phyloP scores from a whole-genome alignment of 2,329 filamentous ascomycete species.

The Sporothrix protearum region DNA sequence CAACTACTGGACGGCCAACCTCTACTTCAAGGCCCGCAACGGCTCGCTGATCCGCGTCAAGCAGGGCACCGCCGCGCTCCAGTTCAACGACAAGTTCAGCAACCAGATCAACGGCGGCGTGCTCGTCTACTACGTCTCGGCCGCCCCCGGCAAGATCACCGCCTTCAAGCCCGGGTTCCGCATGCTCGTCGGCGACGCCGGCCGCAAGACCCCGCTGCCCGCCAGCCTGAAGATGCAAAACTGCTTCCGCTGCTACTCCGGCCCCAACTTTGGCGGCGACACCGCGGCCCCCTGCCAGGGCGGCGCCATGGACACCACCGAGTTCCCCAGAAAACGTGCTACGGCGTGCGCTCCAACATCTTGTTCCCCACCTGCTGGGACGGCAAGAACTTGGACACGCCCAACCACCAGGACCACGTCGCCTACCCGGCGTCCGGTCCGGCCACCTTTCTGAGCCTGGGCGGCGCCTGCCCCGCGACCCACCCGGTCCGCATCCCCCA shows the following conservation, averaged over 20 bases:
- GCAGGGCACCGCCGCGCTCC: slow-evolving; percentile 52
- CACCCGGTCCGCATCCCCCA: slow-evolving; percentile 45
- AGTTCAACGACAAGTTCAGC: slow-evolving; percentile 43
- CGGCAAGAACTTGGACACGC: slow-evolving; percentile 45
- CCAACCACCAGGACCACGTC: slow-evolving; percentile 47
- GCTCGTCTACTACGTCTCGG: slow-evolving; percentile 46
- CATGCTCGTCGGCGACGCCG: slow-evolving; percentile 46
- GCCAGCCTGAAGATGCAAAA: slow-evolving; percentile 37
- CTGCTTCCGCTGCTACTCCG: slow-evolving; percentile 46
- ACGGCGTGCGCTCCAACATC: slow-evolving; percentile 46
- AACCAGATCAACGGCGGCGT: slow-evolving; percentile 43
- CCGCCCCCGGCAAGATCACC: slow-evolving; percentile 42
- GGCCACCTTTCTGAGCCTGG: slow-evolving; percentile 43
- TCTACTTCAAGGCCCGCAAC: slow-evolving; percentile 35
- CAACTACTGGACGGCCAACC: slow-evolving; percentile 28
- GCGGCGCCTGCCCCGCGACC: slow-evolving; percentile 39
- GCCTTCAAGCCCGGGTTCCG: slow-evolving; percentile 49
- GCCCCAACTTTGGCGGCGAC: slow-evolving; percentile 46
- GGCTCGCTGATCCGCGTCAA: slow-evolving; percentile 39
- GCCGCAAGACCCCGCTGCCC: slow-evolving; percentile 35
- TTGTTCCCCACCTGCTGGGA: slow-evolving; percentile 53
- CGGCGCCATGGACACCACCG: slow-evolving; percentile 40
- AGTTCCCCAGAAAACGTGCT: slow-evolving; percentile 40
- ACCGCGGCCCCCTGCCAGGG: slow-evolving; percentile 43
- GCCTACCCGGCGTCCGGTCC: slow-evolving; percentile 43